These are phyloP conservation scores for Haplosporangium sp. DNA, from an alignment of 371 early-diverging fungal genomes.

Conservation along the genomic window DNA sequence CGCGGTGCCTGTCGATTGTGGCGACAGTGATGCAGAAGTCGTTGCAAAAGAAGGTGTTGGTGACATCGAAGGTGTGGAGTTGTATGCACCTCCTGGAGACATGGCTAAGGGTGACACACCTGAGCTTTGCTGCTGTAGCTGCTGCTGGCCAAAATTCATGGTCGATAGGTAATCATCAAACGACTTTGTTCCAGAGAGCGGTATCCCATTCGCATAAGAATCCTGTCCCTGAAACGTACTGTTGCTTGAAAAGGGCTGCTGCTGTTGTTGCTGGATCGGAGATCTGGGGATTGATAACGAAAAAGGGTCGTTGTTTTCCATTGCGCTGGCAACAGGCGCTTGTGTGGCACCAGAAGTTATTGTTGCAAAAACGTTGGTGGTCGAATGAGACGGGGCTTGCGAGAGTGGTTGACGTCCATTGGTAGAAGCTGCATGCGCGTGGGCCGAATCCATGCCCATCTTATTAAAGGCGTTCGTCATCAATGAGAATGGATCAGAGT, in stretches of 20 bases:
- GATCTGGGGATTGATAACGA: slow-evolving; percentile 14
- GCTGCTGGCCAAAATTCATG: slow-evolving; percentile 17
- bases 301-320: slow-evolving; percentile 16
- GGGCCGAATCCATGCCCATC: slow-evolving; percentile 22
- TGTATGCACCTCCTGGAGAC: slow-evolving; percentile 1
- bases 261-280: slow-evolving; percentile 11
- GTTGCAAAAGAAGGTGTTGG: slow-evolving; percentile 3
- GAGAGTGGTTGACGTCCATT: slow-evolving; percentile 1
- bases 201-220: neutral
- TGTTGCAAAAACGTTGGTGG: slow-evolving; percentile 14
- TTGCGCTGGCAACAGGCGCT: neutral
- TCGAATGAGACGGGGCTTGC: neutral
- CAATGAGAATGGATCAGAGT: slow-evolving; percentile 40
- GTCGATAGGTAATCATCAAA: slow-evolving; percentile 42
- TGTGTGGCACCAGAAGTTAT: slow-evolving; percentile 5
- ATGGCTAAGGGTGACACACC: neutral
- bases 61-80: slow-evolving; percentile 9
- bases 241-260: slow-evolving; percentile 3
- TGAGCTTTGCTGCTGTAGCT: slow-evolving; percentile 7
- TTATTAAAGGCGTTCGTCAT: slow-evolving; percentile 37
- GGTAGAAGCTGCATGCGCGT: neutral
- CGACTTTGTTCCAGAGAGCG: slow-evolving; percentile 26
- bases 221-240: slow-evolving; percentile 24
- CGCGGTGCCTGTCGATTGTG: slow-evolving; percentile 25
- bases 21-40: slow-evolving; percentile 19